phyloP scores from a whole-genome alignment of 345 rosid genomes.

The Lepidium didymum region DNA sequence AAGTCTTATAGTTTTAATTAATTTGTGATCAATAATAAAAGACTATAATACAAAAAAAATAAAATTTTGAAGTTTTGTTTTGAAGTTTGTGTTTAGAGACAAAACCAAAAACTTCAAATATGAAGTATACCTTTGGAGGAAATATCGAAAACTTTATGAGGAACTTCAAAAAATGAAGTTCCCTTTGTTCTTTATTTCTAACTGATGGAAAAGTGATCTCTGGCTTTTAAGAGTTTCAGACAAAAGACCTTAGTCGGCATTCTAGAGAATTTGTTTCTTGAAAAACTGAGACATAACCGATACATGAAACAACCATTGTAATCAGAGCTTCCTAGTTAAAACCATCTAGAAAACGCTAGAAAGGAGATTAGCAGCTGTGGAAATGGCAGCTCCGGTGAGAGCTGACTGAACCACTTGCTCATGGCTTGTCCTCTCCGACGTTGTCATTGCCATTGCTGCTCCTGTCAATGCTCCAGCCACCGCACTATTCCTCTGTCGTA shows the following conservation, averaged over 20 bases:
- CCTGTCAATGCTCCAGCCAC: slow-evolving; percentile 96
- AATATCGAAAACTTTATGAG: too few relatives aligned
- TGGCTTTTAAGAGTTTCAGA: background rate
- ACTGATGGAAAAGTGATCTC: background rate
- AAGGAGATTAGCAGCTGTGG: slow-evolving; percentile 82
- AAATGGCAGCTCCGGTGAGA: slow-evolving; percentile 86
- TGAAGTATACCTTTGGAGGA: too few relatives aligned
- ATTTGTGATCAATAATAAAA: too few relatives aligned
- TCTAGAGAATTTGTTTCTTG: background rate
- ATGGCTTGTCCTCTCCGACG: slow-evolving; percentile 55
- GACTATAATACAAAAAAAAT: too few relatives aligned
- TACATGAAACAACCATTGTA: background rate
- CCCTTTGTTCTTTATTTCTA: too few relatives aligned
- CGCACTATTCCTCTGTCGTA: slow-evolving; percentile 69
- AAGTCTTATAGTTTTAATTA: too few relatives aligned
- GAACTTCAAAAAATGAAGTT: too few relatives aligned
- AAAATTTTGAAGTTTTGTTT: too few relatives aligned
- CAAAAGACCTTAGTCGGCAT: background rate
- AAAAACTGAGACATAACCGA: background rate
- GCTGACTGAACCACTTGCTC: slow-evolving; percentile 84
- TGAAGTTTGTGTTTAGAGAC: too few relatives aligned
- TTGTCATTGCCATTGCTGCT: slow-evolving; percentile 60
- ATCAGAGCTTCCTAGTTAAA: background rate
- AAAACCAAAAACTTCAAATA: too few relatives aligned
- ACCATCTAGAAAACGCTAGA: slow-evolving; percentile 44